Evolutionary conservation across 768 basidiomycete species (phyloP).

Genomic region (Rhodotorula kratochvilovae): DNA sequence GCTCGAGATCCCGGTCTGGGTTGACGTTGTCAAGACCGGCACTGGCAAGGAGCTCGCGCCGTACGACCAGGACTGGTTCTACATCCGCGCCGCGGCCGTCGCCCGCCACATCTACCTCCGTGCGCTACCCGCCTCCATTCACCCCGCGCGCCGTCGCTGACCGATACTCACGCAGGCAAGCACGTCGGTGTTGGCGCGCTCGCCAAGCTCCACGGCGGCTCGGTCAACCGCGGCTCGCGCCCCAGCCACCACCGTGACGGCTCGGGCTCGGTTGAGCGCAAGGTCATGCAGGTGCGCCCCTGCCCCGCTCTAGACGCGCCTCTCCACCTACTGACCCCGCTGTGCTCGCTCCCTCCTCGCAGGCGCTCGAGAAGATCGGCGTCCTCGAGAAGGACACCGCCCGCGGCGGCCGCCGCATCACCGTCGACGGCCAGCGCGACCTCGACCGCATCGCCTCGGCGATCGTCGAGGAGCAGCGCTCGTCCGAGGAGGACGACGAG

Average conservation of each 20-base stretch:
- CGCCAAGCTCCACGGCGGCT: conserved; percentile 92
- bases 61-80: conserved; percentile 99
- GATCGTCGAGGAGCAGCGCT: conserved; percentile 47
- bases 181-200: conserved; percentile 56
- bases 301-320: too few relatives aligned
- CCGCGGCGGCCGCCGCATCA: conserved; percentile 63
- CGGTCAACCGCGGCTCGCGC: conserved; percentile 91
- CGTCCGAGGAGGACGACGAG: conserved; percentile 47
- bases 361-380: conserved; percentile 93
- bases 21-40: conserved; percentile 97
- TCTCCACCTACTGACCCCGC: too few relatives aligned
- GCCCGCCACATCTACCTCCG: conserved; percentile 99
- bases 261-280: conserved; percentile 41
- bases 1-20: conserved; percentile 98
- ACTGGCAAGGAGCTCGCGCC: conserved; percentile 96
- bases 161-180: conserved; percentile 32
- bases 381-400: conserved; percentile 89
- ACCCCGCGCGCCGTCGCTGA: too few relatives aligned
- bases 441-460: conserved; percentile 52
- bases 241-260: conserved; percentile 63
- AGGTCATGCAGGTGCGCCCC: not conserved
- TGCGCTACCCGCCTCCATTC: conserved; percentile 46
- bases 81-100: conserved; percentile 69
- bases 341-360: not conserved
- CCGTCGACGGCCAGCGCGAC: conserved; percentile 33